phyloP scores from a whole-genome alignment of 1,284 basidiomycete species.

The Pterulicium gracile region DNA sequence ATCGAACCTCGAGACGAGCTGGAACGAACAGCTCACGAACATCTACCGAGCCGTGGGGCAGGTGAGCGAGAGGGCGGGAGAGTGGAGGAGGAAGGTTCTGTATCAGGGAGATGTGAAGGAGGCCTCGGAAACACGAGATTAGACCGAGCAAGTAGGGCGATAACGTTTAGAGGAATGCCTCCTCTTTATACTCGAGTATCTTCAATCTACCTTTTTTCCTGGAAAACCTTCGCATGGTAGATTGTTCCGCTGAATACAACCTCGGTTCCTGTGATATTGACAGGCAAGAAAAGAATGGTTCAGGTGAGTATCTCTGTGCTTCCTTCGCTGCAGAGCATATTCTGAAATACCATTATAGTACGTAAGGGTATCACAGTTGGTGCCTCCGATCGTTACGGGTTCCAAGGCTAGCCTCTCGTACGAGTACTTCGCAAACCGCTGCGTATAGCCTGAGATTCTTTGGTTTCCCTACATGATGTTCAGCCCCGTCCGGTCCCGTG shows the following conservation, averaged over 20 bases:
- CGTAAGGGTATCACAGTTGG: too few species aligned
- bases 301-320: background rate
- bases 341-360: background rate
- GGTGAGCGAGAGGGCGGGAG: slow-evolving; percentile 30
- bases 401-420: too few species aligned
- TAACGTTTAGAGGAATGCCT: too few species aligned
- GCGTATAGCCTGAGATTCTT: slow-evolving; percentile 5
- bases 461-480: slow-evolving; percentile 6
- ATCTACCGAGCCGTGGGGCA: slow-evolving; percentile 28
- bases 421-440: slow-evolving; percentile 6
- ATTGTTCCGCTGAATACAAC: too few species aligned
- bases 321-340: background rate
- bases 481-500: too few species aligned
- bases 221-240: background rate
- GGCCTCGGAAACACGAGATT: slow-evolving; percentile 2
- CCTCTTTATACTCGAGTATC: slow-evolving; percentile 15
- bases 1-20: slow-evolving; percentile 31
- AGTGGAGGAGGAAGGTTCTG: slow-evolving; percentile 30
- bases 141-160: slow-evolving; percentile 9
- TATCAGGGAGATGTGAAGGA: slow-evolving; percentile 24
- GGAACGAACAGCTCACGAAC: slow-evolving; percentile 39
- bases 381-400: too few species aligned
- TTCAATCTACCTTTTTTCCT: slow-evolving; percentile 7
- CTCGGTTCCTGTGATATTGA: too few species aligned
- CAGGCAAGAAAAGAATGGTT: background rate